Evolutionary conservation across 2,329 filamentous ascomycete genomes (phyloP), one percentile per base, ranked within the genome.

Genomic region (Diaporthe sp.): DNA sequence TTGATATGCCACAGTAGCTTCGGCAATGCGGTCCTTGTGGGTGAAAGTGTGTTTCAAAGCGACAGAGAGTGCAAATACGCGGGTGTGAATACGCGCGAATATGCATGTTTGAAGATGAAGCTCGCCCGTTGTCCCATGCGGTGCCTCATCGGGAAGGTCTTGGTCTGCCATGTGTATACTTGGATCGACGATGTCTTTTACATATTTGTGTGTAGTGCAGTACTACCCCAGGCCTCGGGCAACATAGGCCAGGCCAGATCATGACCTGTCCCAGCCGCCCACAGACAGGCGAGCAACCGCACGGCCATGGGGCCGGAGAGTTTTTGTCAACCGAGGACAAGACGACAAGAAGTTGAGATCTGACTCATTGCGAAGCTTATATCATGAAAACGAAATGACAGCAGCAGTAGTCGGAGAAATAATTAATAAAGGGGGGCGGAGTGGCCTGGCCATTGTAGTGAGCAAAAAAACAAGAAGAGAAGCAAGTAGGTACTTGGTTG

Each of bases 341-440:
- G 65, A 68, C 46, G 13, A 22, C 62, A 22, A 55, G 22, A 42
- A 69, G 65, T 22, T 69, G 49, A 61, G 13, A 61, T 53, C 55
- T 72, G 46, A 57, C 69, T 72, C 69, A 61, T 51, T 25, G 15
- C 13, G 69, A 61, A 72, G 57, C 28, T 69, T 59, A 72, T 59
- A 58, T 51, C 53, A 28, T 46, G 42, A 46, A 61, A 72, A 72
- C 15, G 70, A 62, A 62, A 72, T 72, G 70, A 72, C 57, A 12
- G 3, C 44, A 17, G 31, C 53, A 39, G 22, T n/a, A 42, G 37
- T 28, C 28, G 34, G 57, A 49, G 31, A 51, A 62, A 72, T 42
- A 31, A 31, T 31, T 31, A 62, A 31, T 34, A 51, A 34, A 15
- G 57, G 42, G 68, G 53, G 68, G 44, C 51, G 55, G 25, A 31